Conservation (phyloP, 2,329 filamentous ascomycete genomes). For the Oidium heveae region DNA sequence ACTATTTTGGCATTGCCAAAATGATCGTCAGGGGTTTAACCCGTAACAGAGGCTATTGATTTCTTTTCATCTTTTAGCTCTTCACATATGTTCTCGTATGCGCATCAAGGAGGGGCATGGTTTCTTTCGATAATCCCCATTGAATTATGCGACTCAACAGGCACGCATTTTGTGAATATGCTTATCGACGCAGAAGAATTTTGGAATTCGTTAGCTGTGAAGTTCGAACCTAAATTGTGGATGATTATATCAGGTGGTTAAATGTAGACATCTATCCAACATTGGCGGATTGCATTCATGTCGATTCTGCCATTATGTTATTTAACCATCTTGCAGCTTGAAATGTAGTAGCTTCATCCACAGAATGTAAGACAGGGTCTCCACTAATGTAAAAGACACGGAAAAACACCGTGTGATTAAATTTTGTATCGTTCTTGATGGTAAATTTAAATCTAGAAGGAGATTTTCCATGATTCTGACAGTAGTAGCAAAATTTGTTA, state of each 20-base stretch:
- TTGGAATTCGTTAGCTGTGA: slow-evolving; percentile 2
- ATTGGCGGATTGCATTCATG: slow-evolving; percentile 1
- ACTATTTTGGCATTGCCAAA: too few relatives aligned
- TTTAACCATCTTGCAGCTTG: slow-evolving; percentile 1
- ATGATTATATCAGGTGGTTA: slow-evolving; percentile 1
- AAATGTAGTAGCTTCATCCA: slow-evolving; percentile 1
- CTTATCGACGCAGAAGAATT: neutral
- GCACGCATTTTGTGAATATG: neutral
- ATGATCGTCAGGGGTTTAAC: too few relatives aligned
- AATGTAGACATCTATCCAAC: slow-evolving; percentile 1
- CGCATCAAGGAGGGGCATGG: neutral
- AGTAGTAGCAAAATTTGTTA: neutral
- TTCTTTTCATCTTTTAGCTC: neutral
- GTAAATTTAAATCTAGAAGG: neutral
- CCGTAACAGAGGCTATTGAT: too few relatives aligned
- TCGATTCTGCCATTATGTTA: neutral
- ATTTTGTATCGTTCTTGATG: neutral
- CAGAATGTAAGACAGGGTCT: neutral
- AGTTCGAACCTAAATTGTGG: slow-evolving; percentile 2
- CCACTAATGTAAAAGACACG: slow-evolving; percentile 1
- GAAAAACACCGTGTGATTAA: slow-evolving; percentile 1
- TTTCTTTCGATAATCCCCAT: slow-evolving; percentile 1
- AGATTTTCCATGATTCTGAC: neutral
- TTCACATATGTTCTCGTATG: neutral
- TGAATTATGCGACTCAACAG: neutral